These are phyloP conservation scores for Botrytis fabae DNA, from an alignment of 2,329 filamentous ascomycete genomes.

Conservation along the genomic window DNA sequence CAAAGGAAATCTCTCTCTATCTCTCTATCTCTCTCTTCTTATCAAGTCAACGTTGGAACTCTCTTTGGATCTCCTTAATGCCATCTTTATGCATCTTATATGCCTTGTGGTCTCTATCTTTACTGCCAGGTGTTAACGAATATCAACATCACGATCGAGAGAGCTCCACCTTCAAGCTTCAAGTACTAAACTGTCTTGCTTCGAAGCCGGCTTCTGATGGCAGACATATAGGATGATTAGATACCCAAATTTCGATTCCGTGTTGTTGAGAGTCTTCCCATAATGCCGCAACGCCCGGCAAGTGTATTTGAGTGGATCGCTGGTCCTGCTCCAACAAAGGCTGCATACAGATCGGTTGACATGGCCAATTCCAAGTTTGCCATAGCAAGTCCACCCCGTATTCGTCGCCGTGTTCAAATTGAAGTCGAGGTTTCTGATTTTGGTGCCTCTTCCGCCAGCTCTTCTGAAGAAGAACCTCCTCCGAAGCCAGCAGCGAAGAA, in stretches of 20 bases:
- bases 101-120: neutral
- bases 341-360: conserved; percentile 6
- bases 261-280: neutral
- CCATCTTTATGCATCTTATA: neutral
- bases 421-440: conserved; percentile 15
- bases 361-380: neutral
- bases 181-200: neutral
- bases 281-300: conserved; percentile 15
- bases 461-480: neutral
- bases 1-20: neutral
- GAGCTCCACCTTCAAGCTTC: neutral
- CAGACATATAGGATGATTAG: neutral
- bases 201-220: neutral
- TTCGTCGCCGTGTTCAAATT: neutral
- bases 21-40: neutral
- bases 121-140: neutral
- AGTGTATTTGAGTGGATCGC: conserved; percentile 13
- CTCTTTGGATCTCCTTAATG: neutral
- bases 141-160: neutral
- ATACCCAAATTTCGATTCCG: neutral
- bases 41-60: neutral
- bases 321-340: conserved; percentile 1
- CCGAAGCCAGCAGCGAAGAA: neutral
- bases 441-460: neutral
- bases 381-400: neutral